Evolutionary conservation across 2,329 filamentous ascomycete genomes (phyloP).

Genomic region (Dactylellina sp.): DNA sequence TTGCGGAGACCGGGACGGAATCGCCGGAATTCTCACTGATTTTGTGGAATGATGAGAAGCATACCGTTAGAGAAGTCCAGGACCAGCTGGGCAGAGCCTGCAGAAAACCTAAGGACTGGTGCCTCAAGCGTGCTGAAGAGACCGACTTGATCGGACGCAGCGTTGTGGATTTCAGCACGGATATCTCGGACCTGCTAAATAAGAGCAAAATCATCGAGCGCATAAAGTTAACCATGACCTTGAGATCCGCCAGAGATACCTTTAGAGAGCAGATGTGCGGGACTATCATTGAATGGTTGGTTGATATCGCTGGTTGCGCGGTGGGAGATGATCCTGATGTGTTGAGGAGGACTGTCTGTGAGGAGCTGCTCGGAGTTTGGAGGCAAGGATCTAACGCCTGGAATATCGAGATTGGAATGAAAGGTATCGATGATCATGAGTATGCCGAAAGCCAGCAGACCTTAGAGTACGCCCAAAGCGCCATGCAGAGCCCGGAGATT

Average conservation of each 20-base stretch:
- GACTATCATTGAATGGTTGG: conserved; percentile 95
- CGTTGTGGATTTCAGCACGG: conserved; percentile 79
- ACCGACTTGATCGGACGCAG: conserved; percentile 89
- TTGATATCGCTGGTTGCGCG: conserved; percentile 89
- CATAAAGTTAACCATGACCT: conserved; percentile 95
- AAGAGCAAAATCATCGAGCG: conserved; percentile 91
- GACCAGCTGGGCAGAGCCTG: conserved; percentile 93
- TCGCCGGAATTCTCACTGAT: conserved; percentile 75
- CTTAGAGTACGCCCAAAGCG: conserved; percentile 53
- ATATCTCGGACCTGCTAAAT: conserved; percentile 77
- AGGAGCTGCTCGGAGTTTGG: conserved; percentile 91
- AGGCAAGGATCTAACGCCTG: conserved; percentile 83
- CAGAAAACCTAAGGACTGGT: conserved; percentile 76
- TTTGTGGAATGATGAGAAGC: conserved; percentile 98
- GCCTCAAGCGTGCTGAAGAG: conserved; percentile 81
- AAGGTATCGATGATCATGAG: conserved; percentile 83
- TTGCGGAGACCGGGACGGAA: conserved; percentile 48
- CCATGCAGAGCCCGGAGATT: conserved; percentile 62
- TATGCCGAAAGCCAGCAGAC: conserved; percentile 61
- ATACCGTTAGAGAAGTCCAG: conserved; percentile 89
- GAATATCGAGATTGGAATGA: conserved; percentile 80
- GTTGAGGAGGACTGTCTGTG: conserved; percentile 83
- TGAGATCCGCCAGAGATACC: conserved; percentile 90
- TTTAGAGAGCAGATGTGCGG: conserved; percentile 99
- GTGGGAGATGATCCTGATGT: conserved; percentile 84